Evolutionary conservation across 495 filamentous ascomycete species (phyloP).

Genomic region (Astrocystis sublimbata): DNA sequence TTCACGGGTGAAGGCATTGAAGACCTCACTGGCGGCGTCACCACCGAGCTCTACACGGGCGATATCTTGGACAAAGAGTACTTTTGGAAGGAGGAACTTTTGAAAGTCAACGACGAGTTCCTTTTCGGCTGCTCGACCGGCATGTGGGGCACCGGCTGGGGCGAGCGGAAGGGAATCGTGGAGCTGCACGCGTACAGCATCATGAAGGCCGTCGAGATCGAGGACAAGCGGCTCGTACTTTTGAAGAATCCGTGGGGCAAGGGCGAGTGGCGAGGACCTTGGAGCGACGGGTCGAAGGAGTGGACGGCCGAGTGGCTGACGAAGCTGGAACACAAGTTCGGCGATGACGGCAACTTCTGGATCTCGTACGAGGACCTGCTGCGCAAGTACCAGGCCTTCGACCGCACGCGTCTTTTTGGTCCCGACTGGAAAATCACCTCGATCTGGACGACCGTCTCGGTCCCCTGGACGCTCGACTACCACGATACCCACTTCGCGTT

Average conservation of each 20-base stretch:
- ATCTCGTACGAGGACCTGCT: conserved; percentile 79
- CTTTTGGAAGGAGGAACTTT: conserved; percentile 86
- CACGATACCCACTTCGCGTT: conserved; percentile 80
- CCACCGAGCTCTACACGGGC: conserved; percentile 72
- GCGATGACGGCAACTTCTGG: conserved; percentile 79
- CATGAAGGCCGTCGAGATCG: conserved; percentile 76
- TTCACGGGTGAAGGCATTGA: conserved; percentile 88
- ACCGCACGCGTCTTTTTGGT: conserved; percentile 88
- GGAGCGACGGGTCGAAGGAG: conserved; percentile 88
- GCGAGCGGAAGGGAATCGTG: conserved; percentile 69
- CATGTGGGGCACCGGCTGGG: conserved; percentile 58
- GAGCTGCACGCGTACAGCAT: conserved; percentile 90
- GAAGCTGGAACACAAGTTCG: conserved; percentile 77
- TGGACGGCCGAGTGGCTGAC: conserved; percentile 90
- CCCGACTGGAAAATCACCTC: conserved; percentile 77
- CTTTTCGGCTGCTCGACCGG: conserved; percentile 83
- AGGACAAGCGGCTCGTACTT: conserved; percentile 71
- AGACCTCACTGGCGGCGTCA: conserved; percentile 90
- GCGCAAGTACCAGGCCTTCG: conserved; percentile 77
- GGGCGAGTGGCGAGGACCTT: conserved; percentile 78
- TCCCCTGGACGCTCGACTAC: conserved; percentile 86
- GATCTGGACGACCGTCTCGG: conserved; percentile 80
- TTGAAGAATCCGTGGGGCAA: conserved; percentile 89
- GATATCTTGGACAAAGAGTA: conserved; percentile 85
- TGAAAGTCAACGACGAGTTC: conserved; percentile 83